Evolutionary conservation across 169 alveolate species (phyloP).

Genomic region (Eimeria zaria): DNA sequence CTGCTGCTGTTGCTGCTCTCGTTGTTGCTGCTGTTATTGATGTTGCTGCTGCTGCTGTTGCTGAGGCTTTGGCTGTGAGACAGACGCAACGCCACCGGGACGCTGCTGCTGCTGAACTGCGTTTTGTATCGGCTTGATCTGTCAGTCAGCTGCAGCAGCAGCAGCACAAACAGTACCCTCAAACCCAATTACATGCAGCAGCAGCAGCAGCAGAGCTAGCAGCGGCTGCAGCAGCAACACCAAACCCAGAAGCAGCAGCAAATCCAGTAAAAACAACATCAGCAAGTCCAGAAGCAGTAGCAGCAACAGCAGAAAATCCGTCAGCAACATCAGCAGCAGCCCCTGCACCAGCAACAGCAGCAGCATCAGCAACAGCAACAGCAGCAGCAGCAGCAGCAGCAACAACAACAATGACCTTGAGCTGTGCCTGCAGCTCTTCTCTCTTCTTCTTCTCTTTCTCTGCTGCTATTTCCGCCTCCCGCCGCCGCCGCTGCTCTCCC

Average conservation of each 20-base stretch:
- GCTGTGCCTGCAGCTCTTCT: conserved; percentile 20
- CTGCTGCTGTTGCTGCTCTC: conserved; percentile 16
- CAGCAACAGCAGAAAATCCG: background rate
- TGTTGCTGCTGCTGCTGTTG: conserved; percentile 78
- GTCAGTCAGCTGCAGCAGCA: conserved; percentile 29
- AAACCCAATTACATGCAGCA: background rate
- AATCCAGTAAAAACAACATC: background rate
- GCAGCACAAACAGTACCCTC: background rate
- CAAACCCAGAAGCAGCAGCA: background rate
- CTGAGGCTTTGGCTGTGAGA: conserved; percentile 50
- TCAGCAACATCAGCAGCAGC: background rate
- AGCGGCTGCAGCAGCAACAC: background rate
- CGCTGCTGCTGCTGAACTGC: conserved; percentile 36
- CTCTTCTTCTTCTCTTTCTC: conserved; percentile 11
- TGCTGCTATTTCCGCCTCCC: conserved; percentile 24
- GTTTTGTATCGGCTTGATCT: background rate
- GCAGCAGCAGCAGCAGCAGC: conserved; percentile 16
- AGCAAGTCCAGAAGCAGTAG: background rate
- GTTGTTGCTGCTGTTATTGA: background rate
- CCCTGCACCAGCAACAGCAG: background rate
- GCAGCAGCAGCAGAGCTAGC: background rate
- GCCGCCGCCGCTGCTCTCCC: conserved; percentile 2
- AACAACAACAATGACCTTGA: background rate
- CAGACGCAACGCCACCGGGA: conserved; percentile 21
- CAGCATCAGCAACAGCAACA: conserved; percentile 12